Evolutionary conservation across 139 green algal species (phyloP), one percentile per base, ranked within the genome.

Genomic region (Chlamydomonas applanata): DNA sequence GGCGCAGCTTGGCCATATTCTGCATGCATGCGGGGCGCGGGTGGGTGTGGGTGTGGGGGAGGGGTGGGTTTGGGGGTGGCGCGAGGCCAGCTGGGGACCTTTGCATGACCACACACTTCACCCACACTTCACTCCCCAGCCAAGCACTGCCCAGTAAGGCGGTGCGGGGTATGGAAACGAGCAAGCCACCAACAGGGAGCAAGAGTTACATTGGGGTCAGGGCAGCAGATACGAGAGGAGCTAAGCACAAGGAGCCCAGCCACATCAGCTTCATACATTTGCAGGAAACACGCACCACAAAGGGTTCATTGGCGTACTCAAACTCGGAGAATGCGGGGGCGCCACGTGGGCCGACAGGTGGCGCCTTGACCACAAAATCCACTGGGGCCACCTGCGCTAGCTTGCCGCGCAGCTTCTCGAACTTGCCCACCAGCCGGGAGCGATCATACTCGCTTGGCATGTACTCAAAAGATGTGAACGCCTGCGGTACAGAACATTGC

Each of bases 361-460:
- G 27, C 0, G 71, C 56, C 9, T 72, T 76, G 13, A 85, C 80
- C 29, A 85, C 65, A 62, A 85, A 85, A 44, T 78, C 72, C 52
- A 34, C 53, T 24, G 60, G 60, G 11, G 17, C 32, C 62, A 83
- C 78, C 75, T 82, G 80, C 3, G 57, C 46, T 27, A 82, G 65
- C 57, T 79, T 79, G 65, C 73, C 57, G 46, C 64, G 49, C 0
- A 85, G 64, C 17, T 66, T 71, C 5, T 82, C 75, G 52, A 72
- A 85, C 65, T 77, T 77, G 14, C 45, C 46, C 19, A 71, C 52
- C 16, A 82, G 54, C 24, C 56, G 27, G 0, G 35, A 44, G 4
- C 80, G 57, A 44, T 81, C 80, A 35, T 80, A 85, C 66, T 85
- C 80, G 20, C 70, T 77, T 20, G 75, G 75, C 57, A 82, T 61